Percentiles rank a stretch among this genome's conserved stretches.
phyloP scores from a whole-genome alignment of 148 eudicot species.

The Rhododendron molle region DNA sequence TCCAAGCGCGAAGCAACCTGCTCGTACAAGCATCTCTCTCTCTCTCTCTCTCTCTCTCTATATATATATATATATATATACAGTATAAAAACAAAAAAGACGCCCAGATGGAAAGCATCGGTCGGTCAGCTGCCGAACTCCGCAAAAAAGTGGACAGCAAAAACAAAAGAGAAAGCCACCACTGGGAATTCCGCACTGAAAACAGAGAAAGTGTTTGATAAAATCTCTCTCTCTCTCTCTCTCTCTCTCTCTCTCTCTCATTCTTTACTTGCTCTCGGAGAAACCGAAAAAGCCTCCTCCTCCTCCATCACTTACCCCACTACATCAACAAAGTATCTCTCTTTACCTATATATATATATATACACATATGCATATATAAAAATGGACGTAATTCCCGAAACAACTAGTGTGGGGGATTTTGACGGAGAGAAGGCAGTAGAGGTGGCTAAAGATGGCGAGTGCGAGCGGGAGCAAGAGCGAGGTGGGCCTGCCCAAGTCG shows the following conservation, averaged over 20 bases:
- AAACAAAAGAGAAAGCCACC: no score
- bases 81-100: no score
- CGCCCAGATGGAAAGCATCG: no score
- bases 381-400: background rate
- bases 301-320: conserved; percentile 19
- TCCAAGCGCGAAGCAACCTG: no score
- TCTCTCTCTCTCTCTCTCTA: no score
- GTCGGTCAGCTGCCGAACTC: no score
- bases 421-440: background rate
- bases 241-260: background rate
- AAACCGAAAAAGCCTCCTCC: conserved; percentile 12
- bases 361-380: background rate
- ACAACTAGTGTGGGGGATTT: background rate
- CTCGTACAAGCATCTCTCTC: no score
- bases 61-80: no score
- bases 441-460: conserved; percentile 54
- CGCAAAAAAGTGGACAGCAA: no score
- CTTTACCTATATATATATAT: background rate
- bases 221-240: background rate
- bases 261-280: conserved; percentile 37
- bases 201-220: no score
- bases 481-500: conserved; percentile 34
- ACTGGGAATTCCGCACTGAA: no score
- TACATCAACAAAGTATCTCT: conserved; percentile 30
- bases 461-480: conserved; percentile 51